Conservation (phyloP, 2,329 filamentous ascomycete genomes). For the Paradendryphiella salina region DNA sequence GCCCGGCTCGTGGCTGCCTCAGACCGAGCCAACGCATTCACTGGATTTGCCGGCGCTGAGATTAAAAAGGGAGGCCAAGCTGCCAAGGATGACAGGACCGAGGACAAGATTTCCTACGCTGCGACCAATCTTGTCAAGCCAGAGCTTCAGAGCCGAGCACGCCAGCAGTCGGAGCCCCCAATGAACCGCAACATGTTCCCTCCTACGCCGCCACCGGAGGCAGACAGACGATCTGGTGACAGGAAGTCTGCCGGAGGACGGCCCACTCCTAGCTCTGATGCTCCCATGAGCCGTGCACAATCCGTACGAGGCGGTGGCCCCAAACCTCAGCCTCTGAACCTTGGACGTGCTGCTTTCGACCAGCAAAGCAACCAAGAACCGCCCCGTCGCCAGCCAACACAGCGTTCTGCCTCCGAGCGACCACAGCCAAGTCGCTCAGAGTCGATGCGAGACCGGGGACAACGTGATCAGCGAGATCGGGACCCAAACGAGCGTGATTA, state of each 20-base stretch:
- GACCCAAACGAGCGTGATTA: constrained; percentile 21
- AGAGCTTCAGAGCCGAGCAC: constrained; percentile 71
- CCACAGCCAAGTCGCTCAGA: constrained; percentile 46
- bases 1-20: constrained; percentile 89
- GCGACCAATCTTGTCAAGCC: constrained; percentile 92
- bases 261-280: constrained; percentile 21
- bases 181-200: constrained; percentile 82
- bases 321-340: constrained; percentile 54
- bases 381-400: constrained; percentile 44
- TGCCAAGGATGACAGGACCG: constrained; percentile 76
- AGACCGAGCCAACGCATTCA: constrained; percentile 78
- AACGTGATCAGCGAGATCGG: constrained; percentile 11
- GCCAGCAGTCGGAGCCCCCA: constrained; percentile 84
- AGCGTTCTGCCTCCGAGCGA: constrained; percentile 52
- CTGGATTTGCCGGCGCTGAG: constrained; percentile 77
- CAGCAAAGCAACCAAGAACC: constrained; percentile 38
- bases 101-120: constrained; percentile 85
- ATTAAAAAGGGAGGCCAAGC: constrained; percentile 66
- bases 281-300: constrained; percentile 52
- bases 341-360: constrained; percentile 55
- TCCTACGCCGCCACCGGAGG: constrained; percentile 96
- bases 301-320: constrained; percentile 55
- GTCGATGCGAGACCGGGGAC: constrained; percentile 36
- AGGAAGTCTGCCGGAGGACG: constrained; percentile 20
- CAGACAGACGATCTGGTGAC: constrained; percentile 56